These are phyloP conservation scores for Tillandsia fasciculata DNA, from an alignment of 176 grass and related monocot species.

Conservation along the genomic window DNA sequence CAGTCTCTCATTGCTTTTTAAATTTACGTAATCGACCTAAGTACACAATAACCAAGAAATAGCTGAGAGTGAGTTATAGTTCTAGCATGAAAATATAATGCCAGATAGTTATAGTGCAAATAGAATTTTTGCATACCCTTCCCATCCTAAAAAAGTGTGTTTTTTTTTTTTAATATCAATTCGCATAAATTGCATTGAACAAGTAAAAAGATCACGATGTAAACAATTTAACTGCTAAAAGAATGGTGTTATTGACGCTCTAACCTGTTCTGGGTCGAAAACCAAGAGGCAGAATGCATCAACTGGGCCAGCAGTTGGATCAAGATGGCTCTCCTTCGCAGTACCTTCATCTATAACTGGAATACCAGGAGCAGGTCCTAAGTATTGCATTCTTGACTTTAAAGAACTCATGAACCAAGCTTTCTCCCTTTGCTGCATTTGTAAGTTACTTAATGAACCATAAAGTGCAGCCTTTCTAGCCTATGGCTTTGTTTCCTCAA, in stretches of 20 bases:
- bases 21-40: slow-evolving; percentile 84
- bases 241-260: background rate
- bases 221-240: background rate
- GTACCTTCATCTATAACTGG: slow-evolving; percentile 40
- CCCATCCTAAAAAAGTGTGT: background rate
- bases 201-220: no score
- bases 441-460: background rate
- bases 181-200: no score
- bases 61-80: background rate
- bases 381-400: slow-evolving; percentile 71
- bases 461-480: slow-evolving; percentile 7
- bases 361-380: slow-evolving; percentile 61
- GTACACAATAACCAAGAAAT: slow-evolving; percentile 8
- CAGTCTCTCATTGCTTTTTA: slow-evolving; percentile 76
- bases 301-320: slow-evolving; percentile 57
- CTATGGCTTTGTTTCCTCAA: background rate
- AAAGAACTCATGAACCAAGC: slow-evolving; percentile 72
- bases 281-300: slow-evolving; percentile 67
- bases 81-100: background rate
- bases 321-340: slow-evolving; percentile 34
- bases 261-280: slow-evolving; percentile 80
- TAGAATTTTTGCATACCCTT: background rate
- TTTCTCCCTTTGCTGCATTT: slow-evolving; percentile 59
- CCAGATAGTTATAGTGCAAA: background rate
- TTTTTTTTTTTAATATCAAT: no score